Evolutionary conservation across 306 rosid genomes (phyloP), one percentile per base, ranked within the genome.

Genomic region (Phaseolus lunatus): DNA sequence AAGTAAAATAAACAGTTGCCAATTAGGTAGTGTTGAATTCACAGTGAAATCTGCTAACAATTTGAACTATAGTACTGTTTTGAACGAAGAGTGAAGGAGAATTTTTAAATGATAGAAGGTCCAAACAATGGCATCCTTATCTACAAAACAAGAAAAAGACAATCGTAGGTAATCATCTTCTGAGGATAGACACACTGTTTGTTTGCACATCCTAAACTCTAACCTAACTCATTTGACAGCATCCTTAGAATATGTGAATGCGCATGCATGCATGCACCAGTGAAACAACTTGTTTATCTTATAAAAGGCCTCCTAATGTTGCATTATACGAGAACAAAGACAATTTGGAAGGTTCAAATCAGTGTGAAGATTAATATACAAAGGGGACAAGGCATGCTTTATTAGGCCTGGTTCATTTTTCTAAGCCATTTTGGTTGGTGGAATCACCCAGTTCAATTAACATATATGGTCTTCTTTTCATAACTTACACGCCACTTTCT

Each of bases 121-220:
- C 56, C 44, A 58, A 41, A 26, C 43, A 73, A n/a, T 18, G 14
- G 24, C 45, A 66, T 52, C 33, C 67, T 37, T 77, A 76, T 66
- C 81, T 5, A 3, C 11, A 29, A 45, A 18, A 43, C 69, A 73
- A 43, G 18, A 73, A 73, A 37, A 44, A 2, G 13, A 73, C 29
- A 27, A 58, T 35, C 23, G 52, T 14, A 29, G 1, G 22, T 41
- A 14, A 56, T 37, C 29, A 7, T 73, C 3, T 73, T 23, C 16
- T 7, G 43, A 41, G 48, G 16, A 37, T 37, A 35, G 13, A 18
- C 27, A 29, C 27, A 54, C 24, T 37, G 48, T 35, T 15, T 37
- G 48, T 35, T 15, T 53, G 7, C 41, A 15, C 58, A 15, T 73
- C 78, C 41, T 43, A 26, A 73, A 29, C 12, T 53, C 80, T 67